These are phyloP conservation scores for Fraxinus latifolia DNA, from an alignment of 305 asterid genomes.

Conservation along the genomic window DNA sequence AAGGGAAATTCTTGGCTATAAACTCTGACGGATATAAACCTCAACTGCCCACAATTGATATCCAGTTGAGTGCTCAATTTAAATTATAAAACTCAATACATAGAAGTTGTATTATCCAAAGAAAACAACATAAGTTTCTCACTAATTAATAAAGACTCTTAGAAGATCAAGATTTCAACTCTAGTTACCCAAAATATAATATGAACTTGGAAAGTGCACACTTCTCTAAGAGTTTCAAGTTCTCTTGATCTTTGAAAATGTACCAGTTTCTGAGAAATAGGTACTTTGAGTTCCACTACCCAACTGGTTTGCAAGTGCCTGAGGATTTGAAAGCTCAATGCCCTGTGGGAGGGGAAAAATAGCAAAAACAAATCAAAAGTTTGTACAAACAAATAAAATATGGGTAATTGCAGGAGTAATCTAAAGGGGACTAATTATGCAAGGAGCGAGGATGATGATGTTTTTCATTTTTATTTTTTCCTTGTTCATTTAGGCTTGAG, in stretches of 20 bases:
- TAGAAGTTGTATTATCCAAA: not conserved
- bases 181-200: not conserved
- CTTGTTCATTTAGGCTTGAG: not conserved
- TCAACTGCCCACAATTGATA: not conserved
- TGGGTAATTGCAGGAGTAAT: not conserved
- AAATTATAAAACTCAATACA: not conserved
- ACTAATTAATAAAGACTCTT: not conserved
- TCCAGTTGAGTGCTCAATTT: not conserved
- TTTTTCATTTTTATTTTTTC: not conserved
- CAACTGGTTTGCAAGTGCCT: slow-evolving; percentile 63
- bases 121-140: not conserved
- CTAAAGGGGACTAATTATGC: not conserved
- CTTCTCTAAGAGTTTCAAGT: slow-evolving; percentile 27
- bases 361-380: not conserved
- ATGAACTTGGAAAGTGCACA: not conserved
- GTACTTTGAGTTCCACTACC: slow-evolving; percentile 90
- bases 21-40: not conserved
- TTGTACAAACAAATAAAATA: slow-evolving; percentile 1
- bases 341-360: slow-evolving; percentile 47
- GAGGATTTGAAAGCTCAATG: slow-evolving; percentile 91
- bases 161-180: not conserved
- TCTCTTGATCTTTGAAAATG: slow-evolving; percentile 82
- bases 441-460: not conserved
- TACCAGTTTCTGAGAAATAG: slow-evolving; percentile 84
- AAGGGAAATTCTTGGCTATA: not conserved